These are phyloP conservation scores for Begonia masoniana DNA, from an alignment of 306 rosid genomes.

Conservation along the genomic window DNA sequence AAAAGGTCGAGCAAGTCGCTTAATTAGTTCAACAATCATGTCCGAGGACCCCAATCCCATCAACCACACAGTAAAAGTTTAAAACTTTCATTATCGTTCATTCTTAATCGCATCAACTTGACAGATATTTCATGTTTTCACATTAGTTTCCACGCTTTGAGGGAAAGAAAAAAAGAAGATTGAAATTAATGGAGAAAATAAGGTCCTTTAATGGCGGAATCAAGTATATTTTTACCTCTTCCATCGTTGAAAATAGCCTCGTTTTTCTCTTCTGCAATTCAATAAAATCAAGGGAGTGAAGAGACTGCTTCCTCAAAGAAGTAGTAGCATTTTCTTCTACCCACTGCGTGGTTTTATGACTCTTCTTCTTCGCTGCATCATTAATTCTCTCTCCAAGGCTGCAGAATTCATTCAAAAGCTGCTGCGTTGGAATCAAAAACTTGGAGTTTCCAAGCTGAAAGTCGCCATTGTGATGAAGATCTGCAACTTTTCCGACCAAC, in stretches of 20 bases:
- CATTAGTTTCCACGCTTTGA: background rate
- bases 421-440: slow-evolving; percentile 54
- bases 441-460: slow-evolving; percentile 48
- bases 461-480: background rate
- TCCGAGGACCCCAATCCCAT: background rate
- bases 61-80: background rate
- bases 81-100: background rate
- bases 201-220: slow-evolving; percentile 13
- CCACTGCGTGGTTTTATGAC: slow-evolving; percentile 32
- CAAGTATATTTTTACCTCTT: slow-evolving; percentile 52
- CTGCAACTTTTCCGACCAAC: background rate
- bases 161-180: background rate
- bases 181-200: background rate
- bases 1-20: slow-evolving; percentile 24
- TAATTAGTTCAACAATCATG: slow-evolving; percentile 10
- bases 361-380: slow-evolving; percentile 20
- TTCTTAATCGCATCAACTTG: background rate
- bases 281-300: slow-evolving; percentile 55
- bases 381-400: slow-evolving; percentile 45
- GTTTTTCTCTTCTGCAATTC: slow-evolving; percentile 85
- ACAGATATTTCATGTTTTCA: background rate
- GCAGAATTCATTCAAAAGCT: slow-evolving; percentile 76
- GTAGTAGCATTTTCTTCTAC: slow-evolving; percentile 27
- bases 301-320: slow-evolving; percentile 38
- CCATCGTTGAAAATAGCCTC: slow-evolving; percentile 78